Evolutionary conservation across 345 rosid species (phyloP).

Genomic region (Salix koriyanagi): DNA sequence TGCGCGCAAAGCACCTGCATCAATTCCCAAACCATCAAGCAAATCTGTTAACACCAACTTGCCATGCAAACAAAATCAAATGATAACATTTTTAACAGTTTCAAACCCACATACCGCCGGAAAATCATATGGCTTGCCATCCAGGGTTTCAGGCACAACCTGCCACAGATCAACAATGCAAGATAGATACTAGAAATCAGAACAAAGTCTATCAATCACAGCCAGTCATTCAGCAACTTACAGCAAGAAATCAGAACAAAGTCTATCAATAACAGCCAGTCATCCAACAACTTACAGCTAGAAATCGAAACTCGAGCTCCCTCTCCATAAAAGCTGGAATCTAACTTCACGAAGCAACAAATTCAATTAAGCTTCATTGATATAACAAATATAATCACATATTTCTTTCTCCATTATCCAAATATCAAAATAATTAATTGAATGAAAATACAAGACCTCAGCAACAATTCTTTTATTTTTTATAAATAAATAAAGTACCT

Average conservation of each 20-base stretch:
- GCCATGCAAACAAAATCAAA: neutral
- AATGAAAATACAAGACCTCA: neutral
- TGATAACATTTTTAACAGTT: neutral
- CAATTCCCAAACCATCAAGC: constrained; percentile 3
- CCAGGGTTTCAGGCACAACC: constrained; percentile 67
- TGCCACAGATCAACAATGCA: constrained; percentile 17
- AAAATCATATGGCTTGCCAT: constrained; percentile 56
- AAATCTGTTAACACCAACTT: neutral
- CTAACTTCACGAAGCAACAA: constrained; percentile 31
- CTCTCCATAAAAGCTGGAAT: constrained; percentile 81
- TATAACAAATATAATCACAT: neutral
- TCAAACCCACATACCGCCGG: constrained; percentile 49
- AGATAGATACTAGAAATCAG: neutral
- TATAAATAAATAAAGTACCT: constrained; percentile 45
- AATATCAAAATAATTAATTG: neutral
- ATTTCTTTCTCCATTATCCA: neutral
- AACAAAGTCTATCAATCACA: too few species aligned
- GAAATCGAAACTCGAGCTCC: constrained; percentile 80
- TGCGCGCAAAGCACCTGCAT: constrained; percentile 81
- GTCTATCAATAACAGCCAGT: neutral
- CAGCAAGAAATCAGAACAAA: constrained; percentile 70
- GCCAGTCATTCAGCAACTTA: constrained; percentile 39
- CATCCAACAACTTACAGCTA: constrained; percentile 60
- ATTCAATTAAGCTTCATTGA: neutral
- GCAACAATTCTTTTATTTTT: neutral